These are phyloP conservation scores for Cercospora beticola DNA, from an alignment of 2,329 filamentous ascomycete genomes.

Conservation along the genomic window DNA sequence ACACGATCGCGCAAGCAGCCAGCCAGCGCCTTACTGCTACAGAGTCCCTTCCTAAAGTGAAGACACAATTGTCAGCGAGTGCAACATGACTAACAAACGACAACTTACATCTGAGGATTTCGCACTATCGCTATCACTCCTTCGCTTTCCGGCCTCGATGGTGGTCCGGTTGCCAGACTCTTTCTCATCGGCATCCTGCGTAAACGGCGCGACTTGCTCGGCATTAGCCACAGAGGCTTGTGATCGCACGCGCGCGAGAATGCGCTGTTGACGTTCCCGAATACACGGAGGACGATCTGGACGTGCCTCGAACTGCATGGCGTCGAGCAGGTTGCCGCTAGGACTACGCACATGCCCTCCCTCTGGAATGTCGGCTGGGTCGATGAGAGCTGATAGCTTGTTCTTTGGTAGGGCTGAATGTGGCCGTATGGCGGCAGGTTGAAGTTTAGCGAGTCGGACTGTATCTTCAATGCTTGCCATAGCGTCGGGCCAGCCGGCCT, in stretches of 20 bases:
- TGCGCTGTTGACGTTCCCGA: constrained; percentile 40
- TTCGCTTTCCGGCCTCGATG: background rate
- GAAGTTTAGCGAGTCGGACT: background rate
- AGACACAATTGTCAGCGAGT: background rate
- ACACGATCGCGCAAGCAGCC: background rate
- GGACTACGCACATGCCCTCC: constrained; percentile 33
- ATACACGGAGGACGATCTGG: constrained; percentile 37
- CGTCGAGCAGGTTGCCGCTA: constrained; percentile 34
- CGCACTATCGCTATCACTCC: background rate
- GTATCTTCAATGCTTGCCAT: background rate
- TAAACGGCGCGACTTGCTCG: background rate
- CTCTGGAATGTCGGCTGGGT: constrained; percentile 28
- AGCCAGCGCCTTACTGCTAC: background rate
- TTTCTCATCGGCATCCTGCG: background rate
- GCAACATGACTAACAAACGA: background rate
- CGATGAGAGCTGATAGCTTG: constrained; percentile 33
- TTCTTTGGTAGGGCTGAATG: constrained; percentile 17
- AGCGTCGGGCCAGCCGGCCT: background rate
- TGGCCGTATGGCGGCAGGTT: constrained; percentile 17
- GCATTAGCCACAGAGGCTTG: background rate
- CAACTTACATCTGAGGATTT: background rate
- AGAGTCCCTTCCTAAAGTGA: background rate
- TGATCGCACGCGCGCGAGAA: constrained; percentile 24
- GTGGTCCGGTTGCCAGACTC: background rate
- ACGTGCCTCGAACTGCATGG: constrained; percentile 29